Conservation (phyloP, 306 rosid genomes). For the Citrullus mucosospermus region DNA sequence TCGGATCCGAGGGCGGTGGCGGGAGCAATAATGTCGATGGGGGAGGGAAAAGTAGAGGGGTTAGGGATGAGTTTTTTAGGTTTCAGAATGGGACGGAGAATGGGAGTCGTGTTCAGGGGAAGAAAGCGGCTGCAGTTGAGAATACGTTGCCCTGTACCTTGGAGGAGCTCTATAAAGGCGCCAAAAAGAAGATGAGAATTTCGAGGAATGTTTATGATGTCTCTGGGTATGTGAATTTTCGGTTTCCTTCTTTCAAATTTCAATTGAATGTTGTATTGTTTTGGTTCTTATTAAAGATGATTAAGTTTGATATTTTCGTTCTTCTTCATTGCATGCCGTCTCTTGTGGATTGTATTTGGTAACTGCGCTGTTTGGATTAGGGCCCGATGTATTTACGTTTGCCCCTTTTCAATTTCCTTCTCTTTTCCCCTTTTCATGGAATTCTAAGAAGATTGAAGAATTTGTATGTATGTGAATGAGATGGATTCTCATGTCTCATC, state of each 20-base stretch:
- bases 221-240: slow-evolving; percentile 42
- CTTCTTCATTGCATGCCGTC: background rate
- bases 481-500: background rate
- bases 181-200: slow-evolving; percentile 79
- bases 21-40: slow-evolving; percentile 4
- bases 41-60: slow-evolving; percentile 19
- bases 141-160: slow-evolving; percentile 50
- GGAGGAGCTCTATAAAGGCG: slow-evolving; percentile 80
- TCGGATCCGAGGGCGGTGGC: slow-evolving; percentile 38
- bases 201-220: slow-evolving; percentile 51
- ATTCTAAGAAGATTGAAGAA: background rate
- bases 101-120: slow-evolving; percentile 8
- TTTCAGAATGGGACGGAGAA: slow-evolving; percentile 29
- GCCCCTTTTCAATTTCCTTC: background rate
- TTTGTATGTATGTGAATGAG: background rate
- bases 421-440: background rate
- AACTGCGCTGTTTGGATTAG: background rate
- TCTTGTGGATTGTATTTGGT: background rate
- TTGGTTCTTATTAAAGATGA: background rate
- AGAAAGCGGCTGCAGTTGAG: slow-evolving; percentile 67
- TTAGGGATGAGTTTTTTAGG: slow-evolving; percentile 42
- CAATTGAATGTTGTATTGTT: background rate
- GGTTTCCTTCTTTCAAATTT: background rate
- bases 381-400: background rate
- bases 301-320: background rate